Evolutionary conservation across 306 rosid genomes (phyloP).

Genomic region (Pterocarpus santalinus): DNA sequence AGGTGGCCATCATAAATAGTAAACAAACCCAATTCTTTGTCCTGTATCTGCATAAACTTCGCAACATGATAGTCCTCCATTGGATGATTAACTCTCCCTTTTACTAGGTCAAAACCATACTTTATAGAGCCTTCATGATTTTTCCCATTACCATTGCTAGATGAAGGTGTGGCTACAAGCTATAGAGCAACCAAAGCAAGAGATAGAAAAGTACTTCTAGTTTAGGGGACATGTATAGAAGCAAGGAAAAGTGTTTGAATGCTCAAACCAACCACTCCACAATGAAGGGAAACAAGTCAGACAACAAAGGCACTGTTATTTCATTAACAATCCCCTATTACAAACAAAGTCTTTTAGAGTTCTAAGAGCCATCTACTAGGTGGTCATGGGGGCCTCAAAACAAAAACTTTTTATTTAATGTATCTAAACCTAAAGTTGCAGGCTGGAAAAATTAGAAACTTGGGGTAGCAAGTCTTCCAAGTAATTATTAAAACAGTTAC

Average conservation of each 20-base stretch:
- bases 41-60: slow-evolving; percentile 70
- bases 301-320: slow-evolving; percentile 5
- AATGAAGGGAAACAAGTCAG: no score
- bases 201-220: slow-evolving; percentile 36
- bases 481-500: slow-evolving; percentile 16
- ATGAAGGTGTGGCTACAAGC: slow-evolving; percentile 68
- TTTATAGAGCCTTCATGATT: slow-evolving; percentile 72
- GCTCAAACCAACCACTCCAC: neutral
- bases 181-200: slow-evolving; percentile 47
- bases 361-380: slow-evolving; percentile 16
- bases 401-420: slow-evolving; percentile 18
- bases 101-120: slow-evolving; percentile 85
- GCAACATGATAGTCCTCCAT: slow-evolving; percentile 99
- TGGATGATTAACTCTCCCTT: slow-evolving; percentile 96
- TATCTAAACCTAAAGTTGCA: neutral
- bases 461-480: slow-evolving; percentile 9
- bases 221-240: slow-evolving; percentile 33
- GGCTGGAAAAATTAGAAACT: slow-evolving; percentile 22
- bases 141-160: slow-evolving; percentile 87
- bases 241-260: slow-evolving; percentile 39
- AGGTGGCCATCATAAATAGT: slow-evolving; percentile 95
- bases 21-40: slow-evolving; percentile 85
- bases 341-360: slow-evolving; percentile 31
- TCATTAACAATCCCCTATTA: slow-evolving; percentile 25
- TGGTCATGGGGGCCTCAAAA: slow-evolving; percentile 31